These are phyloP conservation scores for Mycosarcoma mackinlayi DNA, from an alignment of 1,284 basidiomycete genomes.

Conservation along the genomic window DNA sequence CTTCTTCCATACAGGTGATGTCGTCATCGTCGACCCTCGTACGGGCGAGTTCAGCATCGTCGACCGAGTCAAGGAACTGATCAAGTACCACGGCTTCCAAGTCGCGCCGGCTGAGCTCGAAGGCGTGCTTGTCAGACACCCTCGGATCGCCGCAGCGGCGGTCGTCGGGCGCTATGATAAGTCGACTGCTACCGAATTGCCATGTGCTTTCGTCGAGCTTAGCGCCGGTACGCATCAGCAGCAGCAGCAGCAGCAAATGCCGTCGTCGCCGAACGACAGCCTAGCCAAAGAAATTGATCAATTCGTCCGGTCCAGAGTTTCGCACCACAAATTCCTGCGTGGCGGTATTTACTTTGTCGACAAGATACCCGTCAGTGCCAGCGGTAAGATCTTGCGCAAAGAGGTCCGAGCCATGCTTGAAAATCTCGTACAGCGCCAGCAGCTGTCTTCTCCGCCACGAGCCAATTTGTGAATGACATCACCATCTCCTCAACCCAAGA, in stretches of 20 bases:
- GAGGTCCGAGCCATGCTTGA: conserved; percentile 24
- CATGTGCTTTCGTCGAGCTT: conserved; percentile 43
- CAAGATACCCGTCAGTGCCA: conserved; percentile 43
- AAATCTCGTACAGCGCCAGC: conserved; percentile 5
- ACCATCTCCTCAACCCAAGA: no score
- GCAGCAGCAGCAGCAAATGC: neutral
- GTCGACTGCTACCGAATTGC: conserved; percentile 45
- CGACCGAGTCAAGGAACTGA: conserved; percentile 63
- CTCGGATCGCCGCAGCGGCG: conserved; percentile 53
- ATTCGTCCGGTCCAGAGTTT: conserved; percentile 34
- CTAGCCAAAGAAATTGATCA: conserved; percentile 28
- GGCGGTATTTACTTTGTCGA: conserved; percentile 45
- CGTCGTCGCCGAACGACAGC: neutral
- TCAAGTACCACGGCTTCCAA: conserved; percentile 66
- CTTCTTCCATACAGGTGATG: conserved; percentile 63
- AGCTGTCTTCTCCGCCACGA: neutral
- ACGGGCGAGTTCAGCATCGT: conserved; percentile 56
- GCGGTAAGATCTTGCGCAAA: conserved; percentile 49
- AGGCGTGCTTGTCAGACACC: conserved; percentile 42
- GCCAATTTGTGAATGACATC: conserved; percentile 16
- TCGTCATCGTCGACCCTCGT: conserved; percentile 42
- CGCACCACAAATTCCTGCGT: conserved; percentile 43
- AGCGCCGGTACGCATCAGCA: neutral
- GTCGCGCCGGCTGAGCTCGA: conserved; percentile 64
- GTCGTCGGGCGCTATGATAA: conserved; percentile 56